Percentiles rank a stretch among this genome's conserved stretches.
These are phyloP conservation scores for Allium fistulosum DNA, from an alignment of 106 monocot genomes.

Conservation along the genomic window DNA sequence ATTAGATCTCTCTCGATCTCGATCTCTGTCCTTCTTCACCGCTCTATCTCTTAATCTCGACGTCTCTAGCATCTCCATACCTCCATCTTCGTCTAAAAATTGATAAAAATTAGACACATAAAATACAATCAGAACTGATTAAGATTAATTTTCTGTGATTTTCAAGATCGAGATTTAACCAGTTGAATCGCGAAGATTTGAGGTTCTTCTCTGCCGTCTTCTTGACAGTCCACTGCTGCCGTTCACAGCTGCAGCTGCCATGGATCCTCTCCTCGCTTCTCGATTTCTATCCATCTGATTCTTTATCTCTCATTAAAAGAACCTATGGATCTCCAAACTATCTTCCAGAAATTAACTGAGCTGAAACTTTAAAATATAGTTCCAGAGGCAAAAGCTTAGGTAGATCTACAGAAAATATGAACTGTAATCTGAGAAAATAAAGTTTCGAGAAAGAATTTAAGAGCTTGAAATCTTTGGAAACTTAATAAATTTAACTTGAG, in stretches of 20 bases:
- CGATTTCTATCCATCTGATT: slow-evolving; percentile 57
- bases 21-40: slow-evolving; percentile 51
- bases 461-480: too few relatives aligned
- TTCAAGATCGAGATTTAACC: slow-evolving; percentile 20
- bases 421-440: background rate
- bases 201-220: slow-evolving; percentile 31
- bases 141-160: too few relatives aligned
- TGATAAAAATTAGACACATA: slow-evolving; percentile 1
- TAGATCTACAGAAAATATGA: background rate
- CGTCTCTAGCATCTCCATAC: slow-evolving; percentile 67
- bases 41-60: slow-evolving; percentile 35
- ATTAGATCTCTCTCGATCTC: slow-evolving; percentile 79
- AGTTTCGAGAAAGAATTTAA: background rate
- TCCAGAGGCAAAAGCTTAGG: background rate
- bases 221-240: slow-evolving; percentile 29
- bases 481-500: too few relatives aligned
- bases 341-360: too few relatives aligned
- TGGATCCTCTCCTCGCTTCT: slow-evolving; percentile 46
- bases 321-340: too few relatives aligned
- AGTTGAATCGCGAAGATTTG: slow-evolving; percentile 48
- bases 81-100: slow-evolving; percentile 61
- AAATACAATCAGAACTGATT: background rate
- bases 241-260: slow-evolving; percentile 34
- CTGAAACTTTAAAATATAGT: too few relatives aligned
- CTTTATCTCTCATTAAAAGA: slow-evolving; percentile 10